Percentiles rank a stretch among this genome's conserved stretches.
These are phyloP conservation scores for Drechslera avenae DNA, from an alignment of 2,329 filamentous ascomycete genomes.

Conservation along the genomic window DNA sequence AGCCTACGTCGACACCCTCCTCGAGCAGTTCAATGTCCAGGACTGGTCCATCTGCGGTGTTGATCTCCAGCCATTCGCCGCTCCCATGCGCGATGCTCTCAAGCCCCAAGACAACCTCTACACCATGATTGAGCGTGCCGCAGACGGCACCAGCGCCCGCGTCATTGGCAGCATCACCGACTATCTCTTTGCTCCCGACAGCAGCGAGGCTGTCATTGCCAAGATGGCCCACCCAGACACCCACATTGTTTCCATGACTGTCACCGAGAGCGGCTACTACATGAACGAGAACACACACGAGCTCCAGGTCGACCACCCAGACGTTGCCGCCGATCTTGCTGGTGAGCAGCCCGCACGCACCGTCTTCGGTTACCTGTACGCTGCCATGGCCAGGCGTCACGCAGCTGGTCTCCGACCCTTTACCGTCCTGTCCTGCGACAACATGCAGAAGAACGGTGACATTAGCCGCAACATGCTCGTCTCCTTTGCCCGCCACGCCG, in stretches of 20 bases:
- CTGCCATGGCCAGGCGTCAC: slow-evolving; percentile 32
- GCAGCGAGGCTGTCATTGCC: slow-evolving; percentile 34
- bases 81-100: slow-evolving; percentile 33
- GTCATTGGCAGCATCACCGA: slow-evolving; percentile 36
- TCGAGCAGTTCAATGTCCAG: slow-evolving; percentile 31
- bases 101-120: slow-evolving; percentile 35
- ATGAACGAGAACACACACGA: slow-evolving; percentile 40
- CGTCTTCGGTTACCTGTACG: slow-evolving; percentile 35
- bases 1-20: slow-evolving; percentile 34
- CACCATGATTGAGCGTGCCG: slow-evolving; percentile 34
- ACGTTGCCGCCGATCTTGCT: slow-evolving; percentile 32
- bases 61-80: slow-evolving; percentile 34
- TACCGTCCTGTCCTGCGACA: slow-evolving; percentile 39
- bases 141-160: slow-evolving; percentile 29
- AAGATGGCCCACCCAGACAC: slow-evolving; percentile 39
- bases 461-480: slow-evolving; percentile 37
- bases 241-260: slow-evolving; percentile 39
- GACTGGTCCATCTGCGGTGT: slow-evolving; percentile 41
- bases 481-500: slow-evolving; percentile 27
- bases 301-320: slow-evolving; percentile 32
- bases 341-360: slow-evolving; percentile 31
- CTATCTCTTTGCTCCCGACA: slow-evolving; percentile 38
- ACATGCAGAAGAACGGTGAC: slow-evolving; percentile 39
- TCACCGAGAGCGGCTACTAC: slow-evolving; percentile 39
- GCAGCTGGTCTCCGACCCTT: slow-evolving; percentile 34